These are phyloP conservation scores for Rhododendron mucronatum DNA, from an alignment of 148 eudicot genomes.

Conservation along the genomic window DNA sequence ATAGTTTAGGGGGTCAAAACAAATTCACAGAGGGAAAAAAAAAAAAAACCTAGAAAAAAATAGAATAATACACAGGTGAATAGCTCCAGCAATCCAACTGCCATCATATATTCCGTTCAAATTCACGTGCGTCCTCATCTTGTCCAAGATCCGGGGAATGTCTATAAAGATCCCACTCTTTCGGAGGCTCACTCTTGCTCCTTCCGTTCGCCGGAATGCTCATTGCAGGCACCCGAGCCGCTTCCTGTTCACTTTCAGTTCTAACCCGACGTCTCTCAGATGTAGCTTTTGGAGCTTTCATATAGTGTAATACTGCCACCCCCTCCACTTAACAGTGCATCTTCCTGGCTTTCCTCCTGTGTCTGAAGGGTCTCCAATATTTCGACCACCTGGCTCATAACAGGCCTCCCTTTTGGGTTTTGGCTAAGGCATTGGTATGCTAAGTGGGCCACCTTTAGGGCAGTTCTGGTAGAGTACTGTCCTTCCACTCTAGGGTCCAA, in stretches of 20 bases:
- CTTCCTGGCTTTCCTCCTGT: conserved; percentile 36
- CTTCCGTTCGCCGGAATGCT: conserved; percentile 27
- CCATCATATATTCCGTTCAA: background rate
- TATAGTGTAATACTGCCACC: conserved; percentile 42
- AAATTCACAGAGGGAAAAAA: too few species aligned
- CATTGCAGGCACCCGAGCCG: background rate
- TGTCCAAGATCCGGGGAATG: too few species aligned
- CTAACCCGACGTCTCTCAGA: conserved; percentile 8
- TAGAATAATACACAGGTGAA: background rate
- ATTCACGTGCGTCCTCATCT: conserved; percentile 15
- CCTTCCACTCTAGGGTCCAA: conserved; percentile 75
- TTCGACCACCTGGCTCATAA: conserved; percentile 75
- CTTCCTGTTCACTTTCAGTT: conserved; percentile 27
- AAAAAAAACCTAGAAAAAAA: too few species aligned
- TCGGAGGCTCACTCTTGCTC: conserved; percentile 51
- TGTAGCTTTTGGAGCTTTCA: conserved; percentile 32
- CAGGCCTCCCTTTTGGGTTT: conserved; percentile 73
- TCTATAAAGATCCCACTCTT: conserved; percentile 27
- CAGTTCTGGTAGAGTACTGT: conserved; percentile 53
- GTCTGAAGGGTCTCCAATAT: conserved; percentile 53
- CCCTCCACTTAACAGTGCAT: conserved; percentile 34
- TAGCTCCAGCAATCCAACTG: background rate
- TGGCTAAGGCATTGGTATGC: conserved; percentile 79
- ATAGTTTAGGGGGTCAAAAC: too few species aligned
- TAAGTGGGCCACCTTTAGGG: conserved; percentile 62